Evolutionary conservation across 495 filamentous ascomycete genomes (phyloP).

Genomic region (Penicillium ucsense): DNA sequence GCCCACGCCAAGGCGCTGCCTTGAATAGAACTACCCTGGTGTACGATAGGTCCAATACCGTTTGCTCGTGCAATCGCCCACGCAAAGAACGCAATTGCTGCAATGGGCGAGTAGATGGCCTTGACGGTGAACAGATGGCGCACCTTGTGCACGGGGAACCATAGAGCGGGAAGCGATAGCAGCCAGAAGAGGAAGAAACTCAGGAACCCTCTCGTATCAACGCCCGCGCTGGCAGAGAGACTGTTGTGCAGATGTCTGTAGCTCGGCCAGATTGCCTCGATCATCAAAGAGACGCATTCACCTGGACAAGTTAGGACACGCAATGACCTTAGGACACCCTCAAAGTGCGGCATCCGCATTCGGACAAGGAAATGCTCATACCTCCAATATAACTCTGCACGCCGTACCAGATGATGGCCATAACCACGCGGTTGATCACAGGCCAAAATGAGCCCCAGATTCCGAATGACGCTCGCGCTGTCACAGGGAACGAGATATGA

Average conservation of each 20-base stretch:
- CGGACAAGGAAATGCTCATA: slow-evolving; percentile 9
- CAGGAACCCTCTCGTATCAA: slow-evolving; percentile 63
- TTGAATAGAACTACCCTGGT: slow-evolving; percentile 52
- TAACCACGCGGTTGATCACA: slow-evolving; percentile 78
- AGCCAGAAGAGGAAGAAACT: slow-evolving; percentile 85
- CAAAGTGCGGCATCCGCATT: neutral
- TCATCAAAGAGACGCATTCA: slow-evolving; percentile 73
- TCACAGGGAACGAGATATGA: slow-evolving; percentile 80
- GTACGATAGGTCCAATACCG: slow-evolving; percentile 76
- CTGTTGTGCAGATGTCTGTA: slow-evolving; percentile 57
- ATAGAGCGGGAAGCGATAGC: slow-evolving; percentile 71
- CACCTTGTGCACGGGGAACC: slow-evolving; percentile 51
- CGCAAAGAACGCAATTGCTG: slow-evolving; percentile 81
- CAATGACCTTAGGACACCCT: neutral
- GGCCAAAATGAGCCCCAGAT: slow-evolving; percentile 88
- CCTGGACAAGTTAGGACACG: slow-evolving; percentile 21
- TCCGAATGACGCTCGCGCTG: slow-evolving; percentile 65
- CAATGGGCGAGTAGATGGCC: slow-evolving; percentile 71
- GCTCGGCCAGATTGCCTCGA: slow-evolving; percentile 68
- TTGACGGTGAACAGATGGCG: slow-evolving; percentile 91
- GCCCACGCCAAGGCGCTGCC: slow-evolving; percentile 72
- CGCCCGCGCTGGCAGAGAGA: slow-evolving; percentile 55
- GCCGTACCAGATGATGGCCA: slow-evolving; percentile 72
- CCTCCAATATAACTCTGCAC: slow-evolving; percentile 81
- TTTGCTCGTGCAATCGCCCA: slow-evolving; percentile 80